Evolutionary conservation across 805 yeast species (phyloP), one percentile per base, ranked within the genome.

Genomic region (Kodamaea hsintzibuensis): DNA sequence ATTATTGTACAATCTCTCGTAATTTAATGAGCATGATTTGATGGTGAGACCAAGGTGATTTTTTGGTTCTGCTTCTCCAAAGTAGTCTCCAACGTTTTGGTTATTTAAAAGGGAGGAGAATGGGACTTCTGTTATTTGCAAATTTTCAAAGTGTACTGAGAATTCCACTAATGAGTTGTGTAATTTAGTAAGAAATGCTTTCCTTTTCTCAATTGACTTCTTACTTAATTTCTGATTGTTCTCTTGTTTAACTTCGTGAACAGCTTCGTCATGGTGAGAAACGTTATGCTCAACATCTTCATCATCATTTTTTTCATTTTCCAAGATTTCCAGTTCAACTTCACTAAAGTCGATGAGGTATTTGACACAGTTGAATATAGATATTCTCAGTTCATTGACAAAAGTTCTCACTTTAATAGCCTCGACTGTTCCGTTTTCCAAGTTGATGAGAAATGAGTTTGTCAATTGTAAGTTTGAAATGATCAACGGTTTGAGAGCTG

Each of bases 51-150:
- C 68, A 18, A 71, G 57, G 1, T 65, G 64, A 10, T 66, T 58
- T 7, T 49, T 45, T 9, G 72, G 72, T 13, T 35, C 50, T 7
- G 52, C 48, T 5, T 53, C 50, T 2, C 57, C 48, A 27, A 72
- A 59, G 56, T 65, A 71, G 7, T 62, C 60, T 3, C 50, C 50
- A 19, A 70, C 61, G 7, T 62, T 46, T 19, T 59, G 61, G 43
- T 63, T 64, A 35, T 61, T 61, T 8, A 55, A 52, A 10, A 67
- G 57, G 10, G 70, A 63, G 1, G 67, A 62, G 49, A 71, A 68
- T 1, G 77, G 77, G 14, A 73, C 62, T 13, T 69, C 72, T 14
- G 53, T 44, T 2, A 73, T 39, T 10, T 53, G 51, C 8, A 62
- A 51, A 49, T 69, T 69, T 51, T 70, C 72, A 9, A 68, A 50